Percentiles rank a stretch among this genome's conserved stretches.
Evolutionary conservation across 2,329 filamentous ascomycete species (phyloP).

Genomic region (Pseudocercospora cruenta): DNA sequence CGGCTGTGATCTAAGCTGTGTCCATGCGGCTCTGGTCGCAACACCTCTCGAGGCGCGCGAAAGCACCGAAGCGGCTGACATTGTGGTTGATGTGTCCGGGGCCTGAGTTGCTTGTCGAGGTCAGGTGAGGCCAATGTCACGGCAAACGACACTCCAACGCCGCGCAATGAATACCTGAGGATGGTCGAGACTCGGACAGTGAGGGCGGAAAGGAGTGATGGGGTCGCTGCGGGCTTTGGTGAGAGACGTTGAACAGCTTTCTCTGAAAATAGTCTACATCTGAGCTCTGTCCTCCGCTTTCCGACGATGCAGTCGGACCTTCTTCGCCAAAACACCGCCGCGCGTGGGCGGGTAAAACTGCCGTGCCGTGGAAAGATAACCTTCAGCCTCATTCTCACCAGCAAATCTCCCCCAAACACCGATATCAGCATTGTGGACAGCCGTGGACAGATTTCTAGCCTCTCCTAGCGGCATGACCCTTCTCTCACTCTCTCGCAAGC

Average conservation of each 20-base stretch:
- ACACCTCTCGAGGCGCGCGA: conserved; percentile 51
- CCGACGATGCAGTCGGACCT: conserved; percentile 1
- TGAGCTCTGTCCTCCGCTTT: background rate
- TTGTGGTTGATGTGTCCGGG: conserved; percentile 42
- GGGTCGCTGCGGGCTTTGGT: background rate
- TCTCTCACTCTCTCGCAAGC: background rate
- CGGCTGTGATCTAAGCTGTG: conserved; percentile 38
- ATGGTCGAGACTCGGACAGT: background rate
- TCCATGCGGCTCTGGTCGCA: conserved; percentile 40
- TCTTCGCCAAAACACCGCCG: background rate
- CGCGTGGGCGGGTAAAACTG: background rate
- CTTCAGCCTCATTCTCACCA: background rate
- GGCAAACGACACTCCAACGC: conserved; percentile 10
- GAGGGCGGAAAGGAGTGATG: background rate
- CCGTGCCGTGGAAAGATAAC: background rate
- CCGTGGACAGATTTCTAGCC: background rate
- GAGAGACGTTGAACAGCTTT: conserved; percentile 4
- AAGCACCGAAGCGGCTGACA: conserved; percentile 58
- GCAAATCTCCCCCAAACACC: background rate
- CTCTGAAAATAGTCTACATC: background rate
- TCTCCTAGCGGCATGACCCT: background rate
- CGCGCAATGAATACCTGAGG: conserved; percentile 9
- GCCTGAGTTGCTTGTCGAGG: background rate
- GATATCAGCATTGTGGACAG: background rate
- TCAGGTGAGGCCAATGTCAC: background rate